Conservation (phyloP, 768 basidiomycete genomes). For the Russula sp. region DNA sequence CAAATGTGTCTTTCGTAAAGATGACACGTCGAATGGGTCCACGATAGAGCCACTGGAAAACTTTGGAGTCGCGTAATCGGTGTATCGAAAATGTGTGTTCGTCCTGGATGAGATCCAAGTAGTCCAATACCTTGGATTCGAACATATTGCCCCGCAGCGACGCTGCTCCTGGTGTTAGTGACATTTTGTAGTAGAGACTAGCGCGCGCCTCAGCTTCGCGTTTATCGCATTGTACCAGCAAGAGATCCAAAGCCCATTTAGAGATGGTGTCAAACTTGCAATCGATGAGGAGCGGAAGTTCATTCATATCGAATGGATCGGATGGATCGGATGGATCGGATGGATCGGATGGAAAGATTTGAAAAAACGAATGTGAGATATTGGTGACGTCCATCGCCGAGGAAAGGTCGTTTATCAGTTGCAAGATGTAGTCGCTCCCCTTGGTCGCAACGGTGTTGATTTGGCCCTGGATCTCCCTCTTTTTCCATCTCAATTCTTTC, state of each 20-base stretch:
- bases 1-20: neutral
- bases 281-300: neutral
- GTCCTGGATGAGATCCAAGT: neutral
- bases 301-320: neutral
- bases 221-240: no score
- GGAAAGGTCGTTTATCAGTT: neutral
- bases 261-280: neutral
- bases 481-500: neutral
- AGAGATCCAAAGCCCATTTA: neutral
- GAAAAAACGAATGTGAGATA: neutral
- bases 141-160: neutral
- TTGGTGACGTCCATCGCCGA: neutral
- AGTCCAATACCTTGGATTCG: neutral
- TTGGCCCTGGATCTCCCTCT: rapidly evolving
- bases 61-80: neutral
- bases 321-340: no score
- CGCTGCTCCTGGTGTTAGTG: neutral
- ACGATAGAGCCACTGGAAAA: neutral
- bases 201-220: no score
- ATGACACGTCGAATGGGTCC: no score
- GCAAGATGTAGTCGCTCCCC: neutral
- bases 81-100: neutral
- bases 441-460: neutral
- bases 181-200: neutral
- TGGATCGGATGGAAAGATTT: neutral